These are phyloP conservation scores for Abrus pulchellus DNA, from an alignment of 306 rosid species.

Conservation along the genomic window DNA sequence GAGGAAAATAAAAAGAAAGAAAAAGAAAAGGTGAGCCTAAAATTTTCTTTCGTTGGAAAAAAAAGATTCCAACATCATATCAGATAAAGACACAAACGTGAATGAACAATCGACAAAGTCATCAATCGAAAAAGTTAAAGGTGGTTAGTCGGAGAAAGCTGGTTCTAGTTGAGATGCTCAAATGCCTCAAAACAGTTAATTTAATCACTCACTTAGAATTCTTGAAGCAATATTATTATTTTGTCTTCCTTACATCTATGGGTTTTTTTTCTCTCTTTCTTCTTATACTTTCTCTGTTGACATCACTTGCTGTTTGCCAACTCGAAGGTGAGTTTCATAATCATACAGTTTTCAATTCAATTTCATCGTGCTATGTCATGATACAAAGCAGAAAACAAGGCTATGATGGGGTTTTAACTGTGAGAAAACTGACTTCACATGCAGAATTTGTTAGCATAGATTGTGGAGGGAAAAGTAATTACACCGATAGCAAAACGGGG, in stretches of 20 bases:
- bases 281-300: slow-evolving; percentile 50
- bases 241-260: slow-evolving; percentile 64
- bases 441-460: slow-evolving; percentile 86
- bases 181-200: slow-evolving; percentile 45
- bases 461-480: slow-evolving; percentile 75
- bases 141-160: slow-evolving; percentile 41
- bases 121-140: slow-evolving; percentile 49
- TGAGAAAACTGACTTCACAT: neutral
- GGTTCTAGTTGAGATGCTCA: slow-evolving; percentile 47
- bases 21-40: slow-evolving; percentile 38
- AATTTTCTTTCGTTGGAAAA: slow-evolving; percentile 47
- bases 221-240: slow-evolving; percentile 35
- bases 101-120: slow-evolving; percentile 59
- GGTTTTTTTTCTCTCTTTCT: slow-evolving; percentile 55
- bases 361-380: slow-evolving; percentile 26
- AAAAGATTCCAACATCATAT: slow-evolving; percentile 56
- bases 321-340: slow-evolving; percentile 67
- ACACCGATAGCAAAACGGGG: slow-evolving; percentile 71
- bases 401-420: neutral
- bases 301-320: slow-evolving; percentile 63
- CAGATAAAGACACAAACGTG: slow-evolving; percentile 51
- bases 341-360: slow-evolving; percentile 22
- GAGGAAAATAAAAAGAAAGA: neutral
- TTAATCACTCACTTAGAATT: slow-evolving; percentile 38
- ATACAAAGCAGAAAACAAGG: neutral